Conservation (phyloP, 2,329 filamentous ascomycete genomes). For the Penicillium sp. region DNA sequence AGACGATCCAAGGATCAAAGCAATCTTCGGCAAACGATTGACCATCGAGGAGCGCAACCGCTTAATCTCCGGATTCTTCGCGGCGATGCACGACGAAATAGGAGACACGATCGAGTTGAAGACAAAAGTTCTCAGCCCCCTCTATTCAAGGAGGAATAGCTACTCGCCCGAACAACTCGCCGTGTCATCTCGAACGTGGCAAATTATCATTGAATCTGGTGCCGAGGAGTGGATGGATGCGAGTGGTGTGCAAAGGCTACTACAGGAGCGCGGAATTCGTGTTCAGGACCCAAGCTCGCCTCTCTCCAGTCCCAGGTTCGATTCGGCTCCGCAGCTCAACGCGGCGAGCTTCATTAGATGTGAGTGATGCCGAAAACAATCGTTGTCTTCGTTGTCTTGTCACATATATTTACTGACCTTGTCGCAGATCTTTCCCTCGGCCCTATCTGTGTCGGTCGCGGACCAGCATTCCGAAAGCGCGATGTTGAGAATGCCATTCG, state of each 20-base stretch:
- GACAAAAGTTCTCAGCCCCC: slow-evolving; percentile 17
- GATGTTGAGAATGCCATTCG: slow-evolving; percentile 26
- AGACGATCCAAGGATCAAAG: slow-evolving; percentile 9
- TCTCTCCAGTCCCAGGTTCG: slow-evolving; percentile 8
- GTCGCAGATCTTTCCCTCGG: slow-evolving; percentile 18
- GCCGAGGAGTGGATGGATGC: slow-evolving; percentile 26
- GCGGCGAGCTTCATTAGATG: slow-evolving; percentile 17
- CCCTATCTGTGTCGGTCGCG: slow-evolving; percentile 24
- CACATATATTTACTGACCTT: slow-evolving; percentile 10
- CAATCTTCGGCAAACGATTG: slow-evolving; percentile 18
- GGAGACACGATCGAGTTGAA: slow-evolving; percentile 18
- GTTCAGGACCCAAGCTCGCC: slow-evolving; percentile 11
- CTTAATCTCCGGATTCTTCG: slow-evolving; percentile 17
- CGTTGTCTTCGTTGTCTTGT: not conserved
- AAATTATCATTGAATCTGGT: slow-evolving; percentile 16
- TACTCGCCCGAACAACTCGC: slow-evolving; percentile 14
- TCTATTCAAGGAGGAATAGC: slow-evolving; percentile 10
- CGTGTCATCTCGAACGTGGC: slow-evolving; percentile 16
- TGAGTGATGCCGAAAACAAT: slow-evolving; percentile 9
- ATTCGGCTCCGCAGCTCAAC: slow-evolving; percentile 15
- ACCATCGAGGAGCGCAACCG: slow-evolving; percentile 16
- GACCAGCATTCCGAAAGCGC: slow-evolving; percentile 23
- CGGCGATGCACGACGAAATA: slow-evolving; percentile 16
- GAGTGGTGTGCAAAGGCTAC: slow-evolving; percentile 24
- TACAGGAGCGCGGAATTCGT: slow-evolving; percentile 19